Percentiles rank a stretch among this genome's conserved stretches.
phyloP scores from a whole-genome alignment of 805 yeast species.

The Ogataea naganishii region DNA sequence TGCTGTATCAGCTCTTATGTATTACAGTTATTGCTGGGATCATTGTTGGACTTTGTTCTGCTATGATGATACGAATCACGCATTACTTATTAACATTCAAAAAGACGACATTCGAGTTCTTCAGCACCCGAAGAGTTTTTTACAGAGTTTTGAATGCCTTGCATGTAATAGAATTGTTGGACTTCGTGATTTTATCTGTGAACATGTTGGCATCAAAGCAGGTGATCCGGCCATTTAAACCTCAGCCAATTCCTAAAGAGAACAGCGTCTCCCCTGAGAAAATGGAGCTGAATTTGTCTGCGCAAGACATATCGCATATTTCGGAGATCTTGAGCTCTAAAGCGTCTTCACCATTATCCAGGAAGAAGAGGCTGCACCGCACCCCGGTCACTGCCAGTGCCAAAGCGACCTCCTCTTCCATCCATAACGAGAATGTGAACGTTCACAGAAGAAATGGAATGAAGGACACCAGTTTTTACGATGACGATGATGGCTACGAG shows the following conservation, averaged over 20 bases:
- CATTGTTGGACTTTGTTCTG: constrained; percentile 12
- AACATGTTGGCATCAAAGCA: neutral
- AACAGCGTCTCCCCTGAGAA: neutral
- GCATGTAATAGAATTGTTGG: neutral
- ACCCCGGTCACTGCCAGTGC: too few relatives aligned
- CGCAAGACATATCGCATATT: neutral
- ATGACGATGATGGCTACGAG: constrained; percentile 15
- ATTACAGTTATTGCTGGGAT: constrained; percentile 15
- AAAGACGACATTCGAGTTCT: constrained; percentile 5
- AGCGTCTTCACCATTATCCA: neutral
- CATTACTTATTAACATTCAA: constrained; percentile 8
- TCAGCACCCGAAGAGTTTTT: constrained; percentile 2
- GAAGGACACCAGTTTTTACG: constrained; percentile 10
- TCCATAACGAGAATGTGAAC: too few relatives aligned
- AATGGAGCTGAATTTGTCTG: neutral
- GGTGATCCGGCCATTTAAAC: neutral
- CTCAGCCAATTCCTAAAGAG: neutral
- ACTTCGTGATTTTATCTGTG: neutral
- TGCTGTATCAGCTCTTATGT: constrained; percentile 15
- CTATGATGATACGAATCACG: constrained; percentile 8
- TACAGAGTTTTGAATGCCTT: neutral
- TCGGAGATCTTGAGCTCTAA: neutral
- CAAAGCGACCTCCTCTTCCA: too few relatives aligned
- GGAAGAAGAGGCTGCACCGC: neutral
- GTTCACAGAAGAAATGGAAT: neutral